Evolutionary conservation across 2,329 filamentous ascomycete genomes (phyloP), one percentile per base, ranked within the genome.

Genomic region (Verticillium alfalfae): DNA sequence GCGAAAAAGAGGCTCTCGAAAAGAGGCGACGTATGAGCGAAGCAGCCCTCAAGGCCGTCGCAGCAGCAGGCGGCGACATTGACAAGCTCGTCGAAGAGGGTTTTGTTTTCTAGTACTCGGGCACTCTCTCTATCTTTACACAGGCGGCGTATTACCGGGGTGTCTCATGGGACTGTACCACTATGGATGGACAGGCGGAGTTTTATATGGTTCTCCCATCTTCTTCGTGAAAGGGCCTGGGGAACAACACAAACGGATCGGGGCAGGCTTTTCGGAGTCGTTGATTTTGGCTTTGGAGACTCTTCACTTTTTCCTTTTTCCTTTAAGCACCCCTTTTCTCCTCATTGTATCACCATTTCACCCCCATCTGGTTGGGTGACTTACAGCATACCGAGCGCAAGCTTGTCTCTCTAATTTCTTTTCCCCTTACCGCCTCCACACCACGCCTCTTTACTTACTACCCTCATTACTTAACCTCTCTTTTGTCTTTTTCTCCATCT

Each of bases 1-100:
- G 95, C 58, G 94, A 98, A 75, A 90, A 92, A 73, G 94, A 97
- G 78, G 92, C 92, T 1, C 81, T 84, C 60, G 94, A 97, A 70
- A 88, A 89, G 75, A 81, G 91, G 68, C 78, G 88, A 67, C 82
- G 84, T 71, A 71, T 93, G 61, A 88, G 84, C 69, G 86, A 91
- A 73, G 86, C 87, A 8, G 88, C 90, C 36, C 76, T 89, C 65
- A 85, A 85, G 73, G 89, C 88, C 9, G 86, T 93, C 0, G 79
- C 84, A 61, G 89, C 88, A 12, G 89, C 87, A 0, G 90, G 90
- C 1, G 91, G 89, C 2, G 88, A 93, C 66, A 78, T 86, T 5
- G 75, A 80, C 59, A 80, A 79, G 71, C 66, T 86, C 56, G 75
- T 80, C 66, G 75, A 82, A 71, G 79, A 83, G 64, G 81, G 80